These are phyloP conservation scores for Teratosphaeria nubilosa DNA, from an alignment of 2,329 filamentous ascomycete genomes.

Conservation along the genomic window DNA sequence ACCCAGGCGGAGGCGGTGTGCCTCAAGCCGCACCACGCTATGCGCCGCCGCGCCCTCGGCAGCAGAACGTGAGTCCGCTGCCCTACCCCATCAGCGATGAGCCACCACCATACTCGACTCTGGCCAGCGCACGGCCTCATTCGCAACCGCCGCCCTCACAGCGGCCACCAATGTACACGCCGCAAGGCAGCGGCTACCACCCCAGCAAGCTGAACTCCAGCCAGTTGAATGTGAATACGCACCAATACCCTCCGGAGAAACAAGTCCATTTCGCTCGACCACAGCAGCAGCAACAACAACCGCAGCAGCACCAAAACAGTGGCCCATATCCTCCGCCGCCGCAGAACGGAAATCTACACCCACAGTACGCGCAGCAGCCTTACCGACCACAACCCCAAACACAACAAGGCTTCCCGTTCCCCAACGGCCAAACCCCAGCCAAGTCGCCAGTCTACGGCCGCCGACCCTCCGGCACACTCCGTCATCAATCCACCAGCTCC, in stretches of 20 bases:
- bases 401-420: slow-evolving; percentile 7
- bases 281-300: background rate
- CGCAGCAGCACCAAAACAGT: slow-evolving; percentile 3
- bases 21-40: background rate
- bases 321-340: slow-evolving; percentile 6
- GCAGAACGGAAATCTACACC: slow-evolving; percentile 3
- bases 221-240: slow-evolving; percentile 4
- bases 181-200: slow-evolving; percentile 14
- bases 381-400: slow-evolving; percentile 1
- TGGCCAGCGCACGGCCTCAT: slow-evolving; percentile 18
- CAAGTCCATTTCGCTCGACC: slow-evolving; percentile 3
- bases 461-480: slow-evolving; percentile 6
- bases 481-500: slow-evolving; percentile 8
- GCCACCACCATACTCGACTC: slow-evolving; percentile 19
- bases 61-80: slow-evolving; percentile 8
- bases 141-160: slow-evolving; percentile 18
- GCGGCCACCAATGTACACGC: slow-evolving; percentile 7
- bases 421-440: slow-evolving; percentile 10
- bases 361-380: slow-evolving; percentile 7
- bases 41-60: slow-evolving; percentile 6
- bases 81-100: slow-evolving; percentile 23
- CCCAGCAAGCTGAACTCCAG: slow-evolving; percentile 1
- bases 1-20: slow-evolving; percentile 6
- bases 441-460: background rate
- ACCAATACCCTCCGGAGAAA: slow-evolving; percentile 12